A percentile compares a stretch with the other conserved stretches of the same genome.
Conservation (phyloP, 495 filamentous ascomycete genomes). For the Xylaria intraflava region DNA sequence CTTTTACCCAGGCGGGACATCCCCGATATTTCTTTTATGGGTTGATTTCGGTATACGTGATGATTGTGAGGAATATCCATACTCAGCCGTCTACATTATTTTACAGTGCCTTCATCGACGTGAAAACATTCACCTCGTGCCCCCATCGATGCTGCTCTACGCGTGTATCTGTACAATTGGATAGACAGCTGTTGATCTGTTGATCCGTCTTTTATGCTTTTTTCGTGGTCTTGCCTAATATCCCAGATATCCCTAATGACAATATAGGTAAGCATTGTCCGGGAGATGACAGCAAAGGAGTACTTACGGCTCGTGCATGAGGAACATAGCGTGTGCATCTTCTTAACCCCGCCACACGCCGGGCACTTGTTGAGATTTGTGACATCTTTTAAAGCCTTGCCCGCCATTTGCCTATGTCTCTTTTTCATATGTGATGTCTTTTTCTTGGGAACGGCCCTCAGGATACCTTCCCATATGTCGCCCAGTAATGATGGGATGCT, state of each 20-base stretch:
- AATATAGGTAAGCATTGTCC: not conserved
- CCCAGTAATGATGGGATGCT: slow-evolving; percentile 50
- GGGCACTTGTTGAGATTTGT: slow-evolving; percentile 79
- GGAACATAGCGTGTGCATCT: slow-evolving; percentile 79
- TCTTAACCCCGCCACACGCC: slow-evolving; percentile 79
- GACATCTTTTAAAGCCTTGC: slow-evolving; percentile 87
- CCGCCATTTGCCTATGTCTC: slow-evolving; percentile 84
- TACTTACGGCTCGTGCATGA: slow-evolving; percentile 53
- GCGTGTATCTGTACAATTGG: slow-evolving; percentile 2
- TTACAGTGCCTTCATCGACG: slow-evolving; percentile 2
- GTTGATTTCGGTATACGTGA: not conserved
- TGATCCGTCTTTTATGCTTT: slow-evolving; percentile 2
- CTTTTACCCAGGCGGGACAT: no score
- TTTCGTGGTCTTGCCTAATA: slow-evolving; percentile 1
- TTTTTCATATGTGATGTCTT: slow-evolving; percentile 98
- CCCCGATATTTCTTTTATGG: not conserved
- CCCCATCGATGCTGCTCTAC: slow-evolving; percentile 5
- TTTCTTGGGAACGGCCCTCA: slow-evolving; percentile 94
- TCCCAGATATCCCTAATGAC: slow-evolving; percentile 4
- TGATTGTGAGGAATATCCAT: not conserved
- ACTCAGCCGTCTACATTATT: not conserved
- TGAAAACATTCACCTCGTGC: not conserved
- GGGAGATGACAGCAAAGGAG: not conserved
- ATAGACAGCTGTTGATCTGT: not conserved
- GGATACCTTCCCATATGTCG: slow-evolving; percentile 84